phyloP scores from a whole-genome alignment of 768 basidiomycete species.

The Lentinula sp. region DNA sequence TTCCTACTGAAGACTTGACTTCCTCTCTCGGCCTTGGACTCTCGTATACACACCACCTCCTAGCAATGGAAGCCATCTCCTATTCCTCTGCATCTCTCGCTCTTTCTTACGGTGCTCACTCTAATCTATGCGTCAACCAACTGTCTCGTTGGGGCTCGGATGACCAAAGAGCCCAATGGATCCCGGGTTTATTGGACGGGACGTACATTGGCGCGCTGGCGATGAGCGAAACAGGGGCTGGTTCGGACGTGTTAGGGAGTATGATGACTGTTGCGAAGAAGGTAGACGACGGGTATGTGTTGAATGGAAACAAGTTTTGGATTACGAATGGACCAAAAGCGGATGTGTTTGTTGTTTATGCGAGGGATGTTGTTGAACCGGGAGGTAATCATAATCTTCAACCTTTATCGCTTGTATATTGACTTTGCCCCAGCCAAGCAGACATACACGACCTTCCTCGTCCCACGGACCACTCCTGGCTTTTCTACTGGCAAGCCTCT shows the following conservation, averaged over 20 bases:
- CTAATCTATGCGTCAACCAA: constrained; percentile 84
- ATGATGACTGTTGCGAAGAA: constrained; percentile 84
- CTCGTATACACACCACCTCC: constrained; percentile 82
- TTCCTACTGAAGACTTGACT: constrained; percentile 64
- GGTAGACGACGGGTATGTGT: constrained; percentile 60
- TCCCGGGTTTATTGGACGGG: constrained; percentile 75
- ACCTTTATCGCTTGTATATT: constrained; percentile 15
- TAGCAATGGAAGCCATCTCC: constrained; percentile 95
- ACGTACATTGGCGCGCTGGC: constrained; percentile 85
- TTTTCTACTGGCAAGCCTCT: constrained; percentile 89
- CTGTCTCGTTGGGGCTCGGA: constrained; percentile 82
- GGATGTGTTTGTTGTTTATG: constrained; percentile 89
- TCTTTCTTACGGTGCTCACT: constrained; percentile 88
- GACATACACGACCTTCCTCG: constrained; percentile 79
- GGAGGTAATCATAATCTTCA: constrained; percentile 41
- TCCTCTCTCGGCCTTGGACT: constrained; percentile 38
- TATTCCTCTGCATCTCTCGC: constrained; percentile 88
- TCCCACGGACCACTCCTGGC: constrained; percentile 77
- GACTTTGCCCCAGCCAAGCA: constrained; percentile 50
- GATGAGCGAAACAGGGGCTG: constrained; percentile 90
- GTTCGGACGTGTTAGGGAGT: constrained; percentile 86
- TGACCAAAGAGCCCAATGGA: constrained; percentile 77
- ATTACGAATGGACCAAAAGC: constrained; percentile 94
- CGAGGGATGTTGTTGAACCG: constrained; percentile 48
- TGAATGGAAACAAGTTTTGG: constrained; percentile 96